Conservation (phyloP, 192 early-diverging fungal species). For the Umbelopsis sp. region DNA sequence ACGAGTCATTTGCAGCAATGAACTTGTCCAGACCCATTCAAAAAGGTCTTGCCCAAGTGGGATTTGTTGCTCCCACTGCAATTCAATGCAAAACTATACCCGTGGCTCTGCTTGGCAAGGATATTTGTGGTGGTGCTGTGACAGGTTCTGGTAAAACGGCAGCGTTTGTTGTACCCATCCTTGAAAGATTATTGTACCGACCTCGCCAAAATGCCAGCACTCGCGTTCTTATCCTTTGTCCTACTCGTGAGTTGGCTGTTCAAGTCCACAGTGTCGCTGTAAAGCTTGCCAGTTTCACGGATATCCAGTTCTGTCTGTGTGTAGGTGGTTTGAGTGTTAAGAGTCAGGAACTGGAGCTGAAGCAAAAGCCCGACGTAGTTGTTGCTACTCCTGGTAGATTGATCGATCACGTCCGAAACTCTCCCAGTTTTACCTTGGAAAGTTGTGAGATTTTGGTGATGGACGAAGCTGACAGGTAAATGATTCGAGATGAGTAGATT, state of each 20-base stretch:
- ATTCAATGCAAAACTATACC: constrained; percentile 96
- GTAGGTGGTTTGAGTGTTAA: constrained; percentile 90
- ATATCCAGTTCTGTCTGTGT: constrained; percentile 84
- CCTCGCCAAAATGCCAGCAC: constrained; percentile 78
- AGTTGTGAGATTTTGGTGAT: constrained; percentile 94
- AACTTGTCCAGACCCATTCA: constrained; percentile 95
- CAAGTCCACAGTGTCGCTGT: constrained; percentile 93
- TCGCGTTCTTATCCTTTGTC: constrained; percentile 90
- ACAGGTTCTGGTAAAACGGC: constrained; percentile 99
- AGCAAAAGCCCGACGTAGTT: constrained; percentile 86
- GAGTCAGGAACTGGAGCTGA: constrained; percentile 86
- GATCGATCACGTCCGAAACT: constrained; percentile 97
- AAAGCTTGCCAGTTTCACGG: constrained; percentile 85
- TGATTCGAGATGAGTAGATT: background rate
- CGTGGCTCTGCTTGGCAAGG: constrained; percentile 90
- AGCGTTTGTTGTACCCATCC: constrained; percentile 93
- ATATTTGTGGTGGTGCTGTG: constrained; percentile 97
- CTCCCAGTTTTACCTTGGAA: constrained; percentile 84
- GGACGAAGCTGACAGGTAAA: constrained; percentile 95
- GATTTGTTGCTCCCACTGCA: constrained; percentile 90
- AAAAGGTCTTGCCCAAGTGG: constrained; percentile 85
- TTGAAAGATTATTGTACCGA: constrained; percentile 93
- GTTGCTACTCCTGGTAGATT: constrained; percentile 98
- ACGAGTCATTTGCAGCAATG: constrained; percentile 89
- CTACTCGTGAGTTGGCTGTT: constrained; percentile 97